Conservation (phyloP, 2,329 filamentous ascomycete species). For the Calonectria hongkongensis region DNA sequence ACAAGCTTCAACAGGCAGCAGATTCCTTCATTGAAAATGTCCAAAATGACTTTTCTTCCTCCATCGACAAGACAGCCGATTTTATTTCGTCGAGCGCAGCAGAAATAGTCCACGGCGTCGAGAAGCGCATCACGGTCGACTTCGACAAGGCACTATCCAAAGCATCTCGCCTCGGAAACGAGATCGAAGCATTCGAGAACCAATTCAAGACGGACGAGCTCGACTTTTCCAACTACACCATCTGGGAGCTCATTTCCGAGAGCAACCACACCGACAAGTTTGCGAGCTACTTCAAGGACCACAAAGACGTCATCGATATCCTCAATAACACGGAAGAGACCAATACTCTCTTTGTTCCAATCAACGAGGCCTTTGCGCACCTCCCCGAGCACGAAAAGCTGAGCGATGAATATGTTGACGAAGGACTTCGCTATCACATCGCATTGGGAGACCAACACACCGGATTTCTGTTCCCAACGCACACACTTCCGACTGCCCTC, state of each 20-base stretch:
- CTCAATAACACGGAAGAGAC: slow-evolving; percentile 86
- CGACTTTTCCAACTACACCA: slow-evolving; percentile 78
- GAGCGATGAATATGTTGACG: slow-evolving; percentile 81
- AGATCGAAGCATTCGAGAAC: background rate
- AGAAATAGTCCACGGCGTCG: slow-evolving; percentile 6
- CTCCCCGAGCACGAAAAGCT: slow-evolving; percentile 75
- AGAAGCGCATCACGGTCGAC: slow-evolving; percentile 27
- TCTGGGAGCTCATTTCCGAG: slow-evolving; percentile 86
- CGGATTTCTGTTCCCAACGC: slow-evolving; percentile 77
- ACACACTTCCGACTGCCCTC: slow-evolving; percentile 84
- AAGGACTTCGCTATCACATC: slow-evolving; percentile 85
- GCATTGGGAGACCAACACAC: slow-evolving; percentile 80
- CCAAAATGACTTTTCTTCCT: slow-evolving; percentile 29
- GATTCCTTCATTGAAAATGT: slow-evolving; percentile 34
- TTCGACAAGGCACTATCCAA: background rate
- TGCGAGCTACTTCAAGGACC: slow-evolving; percentile 82
- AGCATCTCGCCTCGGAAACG: slow-evolving; percentile 3
- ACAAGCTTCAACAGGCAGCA: slow-evolving; percentile 33
- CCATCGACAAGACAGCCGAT: slow-evolving; percentile 43
- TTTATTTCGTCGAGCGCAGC: slow-evolving; percentile 40
- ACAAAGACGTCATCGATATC: slow-evolving; percentile 80
- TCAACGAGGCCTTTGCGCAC: slow-evolving; percentile 83
- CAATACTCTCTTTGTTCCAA: slow-evolving; percentile 88
- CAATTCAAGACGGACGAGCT: slow-evolving; percentile 44
- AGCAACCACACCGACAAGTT: slow-evolving; percentile 87